Percentiles rank a stretch among this genome's conserved stretches.
These are phyloP conservation scores for Trichoderma sp. DNA, from an alignment of 2,329 filamentous ascomycete genomes.

Conservation along the genomic window DNA sequence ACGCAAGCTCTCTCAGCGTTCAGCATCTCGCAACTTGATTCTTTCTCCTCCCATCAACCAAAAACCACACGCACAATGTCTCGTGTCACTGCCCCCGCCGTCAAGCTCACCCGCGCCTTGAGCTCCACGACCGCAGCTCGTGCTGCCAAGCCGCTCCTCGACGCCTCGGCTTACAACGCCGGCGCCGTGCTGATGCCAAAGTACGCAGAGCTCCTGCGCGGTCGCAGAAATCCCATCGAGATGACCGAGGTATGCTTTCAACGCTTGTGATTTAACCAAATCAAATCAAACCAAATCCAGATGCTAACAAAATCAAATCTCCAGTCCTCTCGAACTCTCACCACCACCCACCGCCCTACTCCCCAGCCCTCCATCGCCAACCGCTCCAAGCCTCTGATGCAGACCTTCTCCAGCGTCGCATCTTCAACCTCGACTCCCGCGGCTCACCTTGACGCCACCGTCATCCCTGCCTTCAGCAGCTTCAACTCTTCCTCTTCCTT, in stretches of 20 bases:
- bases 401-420: constrained; percentile 61
- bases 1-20: not conserved
- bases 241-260: constrained; percentile 47
- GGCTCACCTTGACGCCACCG: constrained; percentile 56
- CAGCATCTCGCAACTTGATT: not conserved
- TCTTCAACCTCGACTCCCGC: constrained; percentile 53
- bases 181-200: constrained; percentile 51
- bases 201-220: constrained; percentile 52
- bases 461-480: constrained; percentile 54
- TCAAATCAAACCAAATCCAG: too few species aligned
- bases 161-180: constrained; percentile 42
- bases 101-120: constrained; percentile 54
- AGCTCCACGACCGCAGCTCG: constrained; percentile 47
- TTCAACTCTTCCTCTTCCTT: constrained; percentile 40
- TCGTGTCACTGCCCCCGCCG: constrained; percentile 53
- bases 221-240: constrained; percentile 39
- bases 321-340: constrained; percentile 46
- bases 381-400: constrained; percentile 62
- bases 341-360: constrained; percentile 54
- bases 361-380: constrained; percentile 50
- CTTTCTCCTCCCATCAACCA: not conserved
- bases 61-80: constrained; percentile 45
- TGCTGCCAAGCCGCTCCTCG: constrained; percentile 42
- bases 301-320: not conserved
- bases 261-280: not conserved